These are phyloP conservation scores for Diplodia corticola DNA, from an alignment of 2,329 filamentous ascomycete species.

Conservation along the genomic window DNA sequence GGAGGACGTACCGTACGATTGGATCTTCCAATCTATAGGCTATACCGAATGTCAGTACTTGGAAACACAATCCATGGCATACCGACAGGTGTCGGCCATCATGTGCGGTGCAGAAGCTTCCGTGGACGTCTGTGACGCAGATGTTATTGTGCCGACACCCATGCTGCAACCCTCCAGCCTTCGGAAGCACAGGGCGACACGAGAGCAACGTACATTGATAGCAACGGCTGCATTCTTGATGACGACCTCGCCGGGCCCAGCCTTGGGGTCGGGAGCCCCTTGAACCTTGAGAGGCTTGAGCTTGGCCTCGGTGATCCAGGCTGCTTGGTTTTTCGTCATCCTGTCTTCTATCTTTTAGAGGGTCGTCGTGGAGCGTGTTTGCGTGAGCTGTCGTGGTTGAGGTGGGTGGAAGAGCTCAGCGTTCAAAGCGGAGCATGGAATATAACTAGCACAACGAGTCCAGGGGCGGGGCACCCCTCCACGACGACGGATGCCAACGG, in stretches of 20 bases:
- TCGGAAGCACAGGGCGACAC: background rate
- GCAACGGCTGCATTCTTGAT: conserved; percentile 38
- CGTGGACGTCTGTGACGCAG: background rate
- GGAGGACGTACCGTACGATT: conserved; percentile 4
- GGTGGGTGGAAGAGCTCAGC: background rate
- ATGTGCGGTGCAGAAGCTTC: background rate
- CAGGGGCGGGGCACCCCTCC: background rate
- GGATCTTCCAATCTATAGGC: conserved; percentile 19
- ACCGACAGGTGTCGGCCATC: background rate
- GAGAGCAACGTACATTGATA: conserved; percentile 28
- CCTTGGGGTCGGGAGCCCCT: conserved; percentile 33
- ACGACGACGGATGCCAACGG: background rate
- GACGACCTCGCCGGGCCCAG: conserved; percentile 36
- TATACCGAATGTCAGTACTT: background rate
- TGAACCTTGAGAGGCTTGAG: conserved; percentile 34
- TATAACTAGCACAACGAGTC: no score
- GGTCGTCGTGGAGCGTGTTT: background rate
- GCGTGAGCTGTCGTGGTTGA: background rate
- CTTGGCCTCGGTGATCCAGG: conserved; percentile 35
- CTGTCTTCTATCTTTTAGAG: background rate
- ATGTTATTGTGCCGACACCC: background rate
- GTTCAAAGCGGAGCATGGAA: background rate
- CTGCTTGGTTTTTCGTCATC: conserved; percentile 34
- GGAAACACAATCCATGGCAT: background rate
- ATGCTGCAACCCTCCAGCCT: background rate